Evolutionary conservation across 768 basidiomycete genomes (phyloP), one percentile per base, ranked within the genome.

Genomic region (Chlorophyllum brunneum): DNA sequence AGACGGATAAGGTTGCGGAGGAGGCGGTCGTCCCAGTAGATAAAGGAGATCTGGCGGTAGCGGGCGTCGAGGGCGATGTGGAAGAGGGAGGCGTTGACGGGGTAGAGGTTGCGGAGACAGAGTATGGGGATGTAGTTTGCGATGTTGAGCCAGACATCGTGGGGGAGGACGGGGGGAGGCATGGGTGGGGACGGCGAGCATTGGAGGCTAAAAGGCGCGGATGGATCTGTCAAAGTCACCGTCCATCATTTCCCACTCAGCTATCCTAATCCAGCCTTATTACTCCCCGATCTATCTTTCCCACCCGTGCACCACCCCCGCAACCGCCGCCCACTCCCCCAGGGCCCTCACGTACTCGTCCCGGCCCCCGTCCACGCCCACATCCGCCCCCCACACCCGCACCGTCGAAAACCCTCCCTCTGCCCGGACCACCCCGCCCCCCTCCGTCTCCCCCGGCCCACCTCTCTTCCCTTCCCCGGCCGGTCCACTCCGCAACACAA

Each of bases 351-450:
- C 65, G 63, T 92, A 92, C 59, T 89, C 88, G 60, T 92, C 90
- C 34, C 68, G 73, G 2, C 76, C 79, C 46, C 82, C 82, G 55
- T 91, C 83, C 1, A 87, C 80, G 0, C 81, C 79, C 18, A 78
- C 76, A 65, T 92, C 91, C 3, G 85, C 77, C 53, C 82, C 74
- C 90, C 90, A 92, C 20, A 92, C 62, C n/a, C 79, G 78, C 57
- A 92, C 80, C 1, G 80, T 81, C 2, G 76, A 71, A 61, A 92
- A 92, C 55, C 24, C 41, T 36, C 34, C 16, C 15, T 29, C 26
- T 8, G 44, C 49, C 5, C 7, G 16, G 13, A 23, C 20, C 16
- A 31, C 47, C 15, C 10, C 30, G 4, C 20, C 16, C 9, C 23
- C 33, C 33, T 36, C 46, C 15, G n/a, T n/a, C 23, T 22, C 24